Evolutionary conservation across 2,329 filamentous ascomycete genomes (phyloP), one percentile per base, ranked within the genome.

Genomic region (Nemania diffusa): DNA sequence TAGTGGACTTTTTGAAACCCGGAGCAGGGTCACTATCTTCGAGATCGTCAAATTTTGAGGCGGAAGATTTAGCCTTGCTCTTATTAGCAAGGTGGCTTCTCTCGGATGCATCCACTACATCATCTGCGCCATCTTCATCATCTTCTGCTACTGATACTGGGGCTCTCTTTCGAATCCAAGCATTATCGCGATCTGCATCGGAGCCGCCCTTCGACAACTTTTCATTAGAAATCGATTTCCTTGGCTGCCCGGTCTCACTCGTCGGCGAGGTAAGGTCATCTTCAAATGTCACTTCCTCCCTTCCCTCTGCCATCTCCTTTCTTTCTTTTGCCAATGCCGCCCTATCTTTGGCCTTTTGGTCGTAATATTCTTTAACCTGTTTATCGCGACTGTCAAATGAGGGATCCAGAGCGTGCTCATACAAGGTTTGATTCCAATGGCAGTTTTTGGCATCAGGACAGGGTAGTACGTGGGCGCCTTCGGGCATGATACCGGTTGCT

Each of bases 401-500:
- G 0, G 84, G 82, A 68, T 89, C 87, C 0, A 89, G 76, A 17
- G 73, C 73, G 52, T 83, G 78, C 69, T 81, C 79, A 83, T 87
- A 89, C 5, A 76, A 69, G 2, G 84, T 84, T 73, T 84, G 76
- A 67, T 86, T 83, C 81, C 85, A 90, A 5, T 82, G 78, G 73
- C 88, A 90, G 65, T 78, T 80, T 42, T 81, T 80, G 69, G 76
- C 29, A 37, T 77, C 73, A 1, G 78, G 78, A 72, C 90, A 92
- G 1, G 86, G 82, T 26, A 84, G 70, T 4, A 87, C 76, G 5
- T 72, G 75, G 2, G 84, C 82, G 1, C 73, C 77, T 75, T 92
- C 90, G 2, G 90, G 87, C 90, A 92, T 91, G 65, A 92, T 84
- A 17, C 90, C 90, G 0, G 83, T 84, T 0, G 82, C 78, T 37